Base-by-base conservation (phyloP, 306 rosid genomes). In the Cotoneaster glaucophyllus region DNA sequence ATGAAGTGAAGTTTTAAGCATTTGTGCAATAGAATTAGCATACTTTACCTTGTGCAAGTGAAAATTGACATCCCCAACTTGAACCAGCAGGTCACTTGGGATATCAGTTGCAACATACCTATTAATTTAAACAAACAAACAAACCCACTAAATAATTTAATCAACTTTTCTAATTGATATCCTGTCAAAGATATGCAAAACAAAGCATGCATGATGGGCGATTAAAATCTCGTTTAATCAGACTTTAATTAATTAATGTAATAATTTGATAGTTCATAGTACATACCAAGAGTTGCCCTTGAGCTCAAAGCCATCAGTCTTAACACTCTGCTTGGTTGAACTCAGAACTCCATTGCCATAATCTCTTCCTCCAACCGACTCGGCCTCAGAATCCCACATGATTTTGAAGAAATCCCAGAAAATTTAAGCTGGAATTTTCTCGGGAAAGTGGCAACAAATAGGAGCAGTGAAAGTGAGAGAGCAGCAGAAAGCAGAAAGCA, bases 381-480 rank as follows among this genome's bases (percentile, higher is more conserved):
- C 97, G 7, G 68, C 83, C 74, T 92, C 99, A 11, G 99, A 95
- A 76, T 95, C 99, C 99, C 99, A 95, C 99, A 95, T 95, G 84
- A 74, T 89, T 78, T 43, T 77, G 77, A 56, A 58, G 75, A 81
- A 81, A 74, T 64, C 79, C 54, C 73, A 71, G 80, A 71, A 82
- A 56, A 34, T 59, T 58, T 22, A 26, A 72, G 37, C 83, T 53
- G 79, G 62, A 64, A 28, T 66, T 67, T 70, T 80, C 74, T 74
- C 26, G 64, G 78, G 48, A 75, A 85, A 85, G 84, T 74, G 37
- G 56, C 67, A 77, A 67, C 61, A 57, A 75, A 66, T 41, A 71
- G 57, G 87, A 84, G 74, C 69, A 74, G 74, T 39, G 73, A 24
- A 28, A 77, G 52, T 15, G 21, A 25, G 74, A 74, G 26, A 34